These are phyloP conservation scores for Erythrobasidium yunnanense DNA, from an alignment of 768 basidiomycete species.

Conservation along the genomic window DNA sequence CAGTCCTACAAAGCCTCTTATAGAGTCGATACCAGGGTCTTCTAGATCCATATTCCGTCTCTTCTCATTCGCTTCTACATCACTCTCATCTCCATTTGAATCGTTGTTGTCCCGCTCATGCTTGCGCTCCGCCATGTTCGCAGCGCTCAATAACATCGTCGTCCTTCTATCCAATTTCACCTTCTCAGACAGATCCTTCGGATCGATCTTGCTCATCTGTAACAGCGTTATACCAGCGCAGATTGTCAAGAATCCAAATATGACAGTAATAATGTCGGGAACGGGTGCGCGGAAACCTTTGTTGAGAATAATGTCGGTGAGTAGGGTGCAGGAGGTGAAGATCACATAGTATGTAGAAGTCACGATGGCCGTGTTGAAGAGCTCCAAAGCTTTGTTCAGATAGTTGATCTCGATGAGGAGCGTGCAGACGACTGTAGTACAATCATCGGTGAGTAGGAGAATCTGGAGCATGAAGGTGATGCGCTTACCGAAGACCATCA, in stretches of 20 bases:
- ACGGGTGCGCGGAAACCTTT: conserved; percentile 71
- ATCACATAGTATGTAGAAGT: conserved; percentile 20
- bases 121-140: conserved; percentile 56
- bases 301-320: conserved; percentile 55
- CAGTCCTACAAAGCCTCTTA: conserved; percentile 81
- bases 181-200: conserved; percentile 53
- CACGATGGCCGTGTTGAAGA: conserved; percentile 61
- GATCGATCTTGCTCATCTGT: conserved; percentile 92
- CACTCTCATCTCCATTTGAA: conserved; percentile 51
- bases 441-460: not conserved
- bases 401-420: conserved; percentile 84
- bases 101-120: conserved; percentile 6
- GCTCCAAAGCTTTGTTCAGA: conserved; percentile 84
- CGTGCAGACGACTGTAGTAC: conserved; percentile 23
- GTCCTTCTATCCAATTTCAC: conserved; percentile 66
- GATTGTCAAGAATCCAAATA: conserved; percentile 69
- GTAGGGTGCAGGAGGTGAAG: conserved; percentile 45
- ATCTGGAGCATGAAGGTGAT: not conserved
- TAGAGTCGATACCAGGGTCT: conserved; percentile 84
- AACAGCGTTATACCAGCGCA: conserved; percentile 87
- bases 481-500: not conserved
- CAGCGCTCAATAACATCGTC: conserved; percentile 81
- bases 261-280: conserved; percentile 69
- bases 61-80: conserved; percentile 54
- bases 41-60: conserved; percentile 54